Evolutionary conservation across 2,329 filamentous ascomycete species (phyloP).

Genomic region (Leptodontidium sp.): DNA sequence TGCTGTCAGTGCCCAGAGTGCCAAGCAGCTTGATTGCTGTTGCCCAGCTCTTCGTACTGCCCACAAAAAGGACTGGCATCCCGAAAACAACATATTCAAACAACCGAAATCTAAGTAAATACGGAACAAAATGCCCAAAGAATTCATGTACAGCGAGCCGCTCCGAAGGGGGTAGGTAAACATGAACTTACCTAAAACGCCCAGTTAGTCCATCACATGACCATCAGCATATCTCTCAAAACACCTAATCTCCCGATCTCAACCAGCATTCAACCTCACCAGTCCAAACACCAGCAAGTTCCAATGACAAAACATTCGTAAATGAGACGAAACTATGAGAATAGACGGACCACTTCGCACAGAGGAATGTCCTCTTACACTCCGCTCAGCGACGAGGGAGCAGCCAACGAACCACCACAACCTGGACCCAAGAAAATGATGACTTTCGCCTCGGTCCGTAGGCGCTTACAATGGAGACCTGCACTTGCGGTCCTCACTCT

Average conservation of each 20-base stretch:
- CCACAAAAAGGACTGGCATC: neutral
- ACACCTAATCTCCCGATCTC: neutral
- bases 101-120: neutral
- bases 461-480: conserved; percentile 11
- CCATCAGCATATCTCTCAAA: neutral
- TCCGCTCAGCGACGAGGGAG: conserved; percentile 7
- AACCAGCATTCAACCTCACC: neutral
- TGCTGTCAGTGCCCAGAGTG: neutral
- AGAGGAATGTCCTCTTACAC: conserved; percentile 16
- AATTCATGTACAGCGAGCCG: too few relatives aligned
- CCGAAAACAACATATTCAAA: neutral
- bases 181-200: neutral
- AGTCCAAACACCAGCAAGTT: neutral
- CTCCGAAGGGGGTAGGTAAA: too few relatives aligned
- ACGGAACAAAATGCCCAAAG: too few relatives aligned
- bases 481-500: neutral
- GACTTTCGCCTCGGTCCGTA: conserved; percentile 5
- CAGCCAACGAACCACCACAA: neutral
- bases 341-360: conserved; percentile 1
- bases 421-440: conserved; percentile 7
- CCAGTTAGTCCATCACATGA: conserved; percentile 7
- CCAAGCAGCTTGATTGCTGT: neutral
- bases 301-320: neutral
- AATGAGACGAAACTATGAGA: conserved; percentile 20
- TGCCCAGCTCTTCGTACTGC: neutral